Evolutionary conservation across 2,329 filamentous ascomycete species (phyloP).

Genomic region (Peltaster fructicola): DNA sequence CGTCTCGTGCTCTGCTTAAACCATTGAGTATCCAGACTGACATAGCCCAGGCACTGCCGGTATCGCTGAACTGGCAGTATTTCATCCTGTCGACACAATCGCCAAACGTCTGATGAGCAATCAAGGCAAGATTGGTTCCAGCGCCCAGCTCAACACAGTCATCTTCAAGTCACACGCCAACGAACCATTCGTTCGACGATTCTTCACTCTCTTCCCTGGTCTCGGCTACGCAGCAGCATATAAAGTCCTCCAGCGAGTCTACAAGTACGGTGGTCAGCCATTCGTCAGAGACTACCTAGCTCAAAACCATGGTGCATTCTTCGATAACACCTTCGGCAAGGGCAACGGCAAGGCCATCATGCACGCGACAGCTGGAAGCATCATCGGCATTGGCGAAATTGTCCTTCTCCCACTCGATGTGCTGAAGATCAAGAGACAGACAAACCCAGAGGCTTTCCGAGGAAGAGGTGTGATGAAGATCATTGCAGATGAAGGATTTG

Average conservation of each 20-base stretch:
- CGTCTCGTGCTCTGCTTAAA: too few relatives aligned
- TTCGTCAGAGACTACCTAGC: conserved; percentile 81
- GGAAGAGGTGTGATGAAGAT: conserved; percentile 83
- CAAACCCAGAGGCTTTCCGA: conserved; percentile 94
- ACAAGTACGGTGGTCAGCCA: conserved; percentile 97
- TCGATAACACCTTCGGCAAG: conserved; percentile 82
- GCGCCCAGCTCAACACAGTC: conserved; percentile 62
- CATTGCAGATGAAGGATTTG: conserved; percentile 83
- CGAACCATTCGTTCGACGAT: conserved; percentile 56
- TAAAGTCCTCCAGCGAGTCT: conserved; percentile 92
- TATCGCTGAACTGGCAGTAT: conserved; percentile 82
- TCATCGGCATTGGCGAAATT: conserved; percentile 96
- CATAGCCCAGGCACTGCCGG: conserved; percentile 57
- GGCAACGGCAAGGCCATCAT: conserved; percentile 97
- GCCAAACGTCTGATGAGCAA: conserved; percentile 99
- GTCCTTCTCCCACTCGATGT: conserved; percentile 88
- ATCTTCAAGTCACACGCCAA: conserved; percentile 81
- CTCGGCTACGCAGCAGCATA: conserved; percentile 95
- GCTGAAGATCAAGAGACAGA: conserved; percentile 98
- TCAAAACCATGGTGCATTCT: conserved; percentile 60
- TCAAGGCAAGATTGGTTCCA: conserved; percentile 50
- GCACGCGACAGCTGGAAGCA: conserved; percentile 84
- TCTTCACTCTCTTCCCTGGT: conserved; percentile 90
- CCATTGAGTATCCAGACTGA: too few relatives aligned
- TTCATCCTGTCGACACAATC: conserved; percentile 93